phyloP scores from a whole-genome alignment of 352 stramenopile species.

The Pythium sp. region DNA sequence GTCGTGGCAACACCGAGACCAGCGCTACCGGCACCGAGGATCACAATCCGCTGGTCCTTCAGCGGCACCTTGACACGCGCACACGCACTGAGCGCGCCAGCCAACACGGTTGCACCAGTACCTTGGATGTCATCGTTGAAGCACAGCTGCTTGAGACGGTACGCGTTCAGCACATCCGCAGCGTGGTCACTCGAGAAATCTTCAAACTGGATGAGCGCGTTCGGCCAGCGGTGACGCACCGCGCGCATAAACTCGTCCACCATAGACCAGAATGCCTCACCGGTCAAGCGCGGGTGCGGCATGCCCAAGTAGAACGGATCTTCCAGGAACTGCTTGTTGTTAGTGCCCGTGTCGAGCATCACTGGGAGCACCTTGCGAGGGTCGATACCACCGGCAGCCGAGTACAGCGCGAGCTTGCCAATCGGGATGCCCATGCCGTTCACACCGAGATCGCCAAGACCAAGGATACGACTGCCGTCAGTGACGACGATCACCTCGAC shows the following conservation, averaged over 20 bases:
- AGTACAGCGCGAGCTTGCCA: constrained; percentile 95
- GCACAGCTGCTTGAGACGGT: constrained; percentile 92
- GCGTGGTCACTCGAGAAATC: constrained; percentile 93
- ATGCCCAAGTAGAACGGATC: constrained; percentile 96
- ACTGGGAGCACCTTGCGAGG: constrained; percentile 93
- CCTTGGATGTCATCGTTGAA: constrained; percentile 99
- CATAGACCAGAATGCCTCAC: constrained; percentile 93
- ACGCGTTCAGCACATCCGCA: constrained; percentile 92
- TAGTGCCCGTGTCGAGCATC: constrained; percentile 95
- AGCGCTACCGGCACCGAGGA: constrained; percentile 92
- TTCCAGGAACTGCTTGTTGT: constrained; percentile 92
- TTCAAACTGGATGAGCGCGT: constrained; percentile 96
- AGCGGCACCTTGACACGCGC: constrained; percentile 73
- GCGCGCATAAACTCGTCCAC: constrained; percentile 93
- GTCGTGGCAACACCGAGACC: constrained; percentile 93
- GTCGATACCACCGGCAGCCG: constrained; percentile 92
- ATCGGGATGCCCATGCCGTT: constrained; percentile 99
- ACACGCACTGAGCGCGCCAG: constrained; percentile 82
- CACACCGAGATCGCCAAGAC: constrained; percentile 94
- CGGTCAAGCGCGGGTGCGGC: constrained; percentile 86
- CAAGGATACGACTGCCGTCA: constrained; percentile 95
- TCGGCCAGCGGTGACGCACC: constrained; percentile 87
- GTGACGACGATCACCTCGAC: constrained; percentile 98
- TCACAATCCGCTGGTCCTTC: constrained; percentile 94
- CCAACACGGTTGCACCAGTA: constrained; percentile 93